Conservation (phyloP, 495 filamentous ascomycete species). For the Penicillium alfredii region DNA sequence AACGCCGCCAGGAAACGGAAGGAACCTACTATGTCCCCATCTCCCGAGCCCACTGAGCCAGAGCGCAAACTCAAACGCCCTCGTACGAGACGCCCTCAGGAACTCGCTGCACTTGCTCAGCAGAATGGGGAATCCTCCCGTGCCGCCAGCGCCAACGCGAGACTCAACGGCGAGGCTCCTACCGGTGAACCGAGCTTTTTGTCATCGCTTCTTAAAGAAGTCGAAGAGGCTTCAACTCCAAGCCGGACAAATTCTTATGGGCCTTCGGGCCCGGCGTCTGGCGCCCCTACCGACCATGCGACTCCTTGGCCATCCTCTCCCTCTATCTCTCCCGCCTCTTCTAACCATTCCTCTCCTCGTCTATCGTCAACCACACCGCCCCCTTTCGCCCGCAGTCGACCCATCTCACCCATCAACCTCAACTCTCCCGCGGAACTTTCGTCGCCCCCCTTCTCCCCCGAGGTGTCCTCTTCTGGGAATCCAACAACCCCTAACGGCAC, state of each 20-base stretch:
- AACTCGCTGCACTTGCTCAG: constrained; percentile 38
- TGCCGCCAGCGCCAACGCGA: constrained; percentile 28
- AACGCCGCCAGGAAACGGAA: constrained; percentile 64
- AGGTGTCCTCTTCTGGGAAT: constrained; percentile 31
- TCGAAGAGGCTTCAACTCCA: constrained; percentile 61
- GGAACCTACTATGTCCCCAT: constrained; percentile 68
- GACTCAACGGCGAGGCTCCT: constrained; percentile 26
- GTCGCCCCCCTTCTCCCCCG: constrained; percentile 52
- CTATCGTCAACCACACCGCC: constrained; percentile 70
- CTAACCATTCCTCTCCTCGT: constrained; percentile 61
- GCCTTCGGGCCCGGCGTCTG: constrained; percentile 42
- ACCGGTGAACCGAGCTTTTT: constrained; percentile 59
- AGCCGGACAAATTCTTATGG: constrained; percentile 46
- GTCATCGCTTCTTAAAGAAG: constrained; percentile 77
- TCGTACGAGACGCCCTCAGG: constrained; percentile 55
- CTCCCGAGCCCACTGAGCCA: constrained; percentile 54
- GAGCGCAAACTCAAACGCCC: constrained; percentile 81
- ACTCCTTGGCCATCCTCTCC: constrained; percentile 63
- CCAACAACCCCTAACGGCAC: constrained; percentile 16
- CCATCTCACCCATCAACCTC: constrained; percentile 62
- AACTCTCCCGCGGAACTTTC: constrained; percentile 59
- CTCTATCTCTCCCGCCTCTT: constrained; percentile 62
- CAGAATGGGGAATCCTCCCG: constrained; percentile 45
- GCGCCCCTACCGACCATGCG: constrained; percentile 35
- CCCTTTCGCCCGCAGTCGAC: constrained; percentile 52